Conservation (phyloP, 2,329 filamentous ascomycete genomes). For the Aspergillus quadrilineatus region DNA sequence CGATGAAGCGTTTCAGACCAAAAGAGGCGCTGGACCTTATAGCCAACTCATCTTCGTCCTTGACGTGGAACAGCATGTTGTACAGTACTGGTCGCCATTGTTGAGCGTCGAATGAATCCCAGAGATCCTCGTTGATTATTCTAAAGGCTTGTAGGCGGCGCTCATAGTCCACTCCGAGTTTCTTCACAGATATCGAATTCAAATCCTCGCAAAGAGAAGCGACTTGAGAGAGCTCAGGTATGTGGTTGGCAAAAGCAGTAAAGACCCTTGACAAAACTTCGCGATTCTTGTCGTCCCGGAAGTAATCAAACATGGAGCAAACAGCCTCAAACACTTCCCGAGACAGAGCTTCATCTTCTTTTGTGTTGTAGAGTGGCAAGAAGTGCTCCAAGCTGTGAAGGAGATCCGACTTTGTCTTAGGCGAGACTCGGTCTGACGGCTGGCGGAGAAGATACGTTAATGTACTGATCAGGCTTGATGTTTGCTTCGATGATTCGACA, state of each 20-base stretch:
- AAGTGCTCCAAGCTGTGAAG: constrained; percentile 80
- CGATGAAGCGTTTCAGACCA: constrained; percentile 73
- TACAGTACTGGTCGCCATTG: constrained; percentile 88
- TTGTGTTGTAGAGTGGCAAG: constrained; percentile 62
- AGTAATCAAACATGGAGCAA: constrained; percentile 82
- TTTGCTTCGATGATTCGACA: constrained; percentile 62
- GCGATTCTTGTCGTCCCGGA: constrained; percentile 77
- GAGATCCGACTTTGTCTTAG: constrained; percentile 77
- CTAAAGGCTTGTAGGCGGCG: constrained; percentile 75
- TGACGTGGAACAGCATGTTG: constrained; percentile 85
- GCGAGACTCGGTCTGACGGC: constrained; percentile 77
- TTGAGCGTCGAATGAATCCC: constrained; percentile 59
- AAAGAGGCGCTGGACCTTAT: constrained; percentile 82
- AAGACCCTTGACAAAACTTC: constrained; percentile 72
- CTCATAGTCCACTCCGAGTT: constrained; percentile 84
- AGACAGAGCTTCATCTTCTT: constrained; percentile 59
- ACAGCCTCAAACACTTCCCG: constrained; percentile 70
- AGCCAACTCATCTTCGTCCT: constrained; percentile 82
- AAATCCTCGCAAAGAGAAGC: constrained; percentile 72
- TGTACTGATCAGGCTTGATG: constrained; percentile 75
- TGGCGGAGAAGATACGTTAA: constrained; percentile 79
- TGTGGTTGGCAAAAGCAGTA: constrained; percentile 65
- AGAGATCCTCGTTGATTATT: constrained; percentile 64
- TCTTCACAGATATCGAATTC: constrained; percentile 72
- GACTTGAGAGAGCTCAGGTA: constrained; percentile 60